Percentiles rank a stretch among this genome's conserved stretches.
Conservation (phyloP, 805 yeast genomes). For the Candida ascalaphidarum region DNA sequence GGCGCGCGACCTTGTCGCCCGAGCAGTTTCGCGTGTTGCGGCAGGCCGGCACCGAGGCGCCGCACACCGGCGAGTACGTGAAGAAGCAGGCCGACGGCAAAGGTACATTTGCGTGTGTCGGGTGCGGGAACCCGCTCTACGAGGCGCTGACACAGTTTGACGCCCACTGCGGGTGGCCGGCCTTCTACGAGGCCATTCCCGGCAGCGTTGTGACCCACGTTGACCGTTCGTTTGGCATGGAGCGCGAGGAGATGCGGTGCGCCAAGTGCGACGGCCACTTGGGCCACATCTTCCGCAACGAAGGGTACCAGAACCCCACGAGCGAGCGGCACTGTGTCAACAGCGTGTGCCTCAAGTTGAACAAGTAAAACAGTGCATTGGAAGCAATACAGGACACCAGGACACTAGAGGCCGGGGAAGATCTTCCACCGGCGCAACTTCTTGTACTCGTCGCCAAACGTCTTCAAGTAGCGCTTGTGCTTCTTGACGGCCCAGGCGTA, state of each 20-base stretch:
- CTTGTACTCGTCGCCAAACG: slow-evolving; percentile 74
- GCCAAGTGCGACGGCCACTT: slow-evolving; percentile 85
- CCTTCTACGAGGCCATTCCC: slow-evolving; percentile 84
- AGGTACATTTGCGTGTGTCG: slow-evolving; percentile 82
- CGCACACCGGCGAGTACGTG: slow-evolving; percentile 55
- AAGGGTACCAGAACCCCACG: slow-evolving; percentile 83
- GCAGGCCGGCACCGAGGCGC: slow-evolving; percentile 64
- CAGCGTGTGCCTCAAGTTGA: slow-evolving; percentile 73
- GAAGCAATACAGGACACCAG: too few species aligned
- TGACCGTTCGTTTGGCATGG: slow-evolving; percentile 69
- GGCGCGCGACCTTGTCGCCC: slow-evolving; percentile 74
- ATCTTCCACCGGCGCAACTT: slow-evolving; percentile 62
- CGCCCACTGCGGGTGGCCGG: slow-evolving; percentile 98
- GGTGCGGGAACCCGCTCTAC: slow-evolving; percentile 75
- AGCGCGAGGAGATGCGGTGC: slow-evolving; percentile 84
- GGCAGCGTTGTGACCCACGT: slow-evolving; percentile 56
- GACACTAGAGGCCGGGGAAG: slow-evolving; percentile 59
- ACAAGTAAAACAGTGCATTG: too few species aligned
- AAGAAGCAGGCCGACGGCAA: slow-evolving; percentile 37
- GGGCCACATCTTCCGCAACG: slow-evolving; percentile 93
- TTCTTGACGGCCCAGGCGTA: slow-evolving; percentile 85
- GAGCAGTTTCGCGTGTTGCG: slow-evolving; percentile 74
- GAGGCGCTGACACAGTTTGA: slow-evolving; percentile 74
- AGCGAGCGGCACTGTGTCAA: slow-evolving; percentile 95
- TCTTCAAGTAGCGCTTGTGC: slow-evolving; percentile 57